These are phyloP conservation scores for Theobroma grandiflorum DNA, from an alignment of 441 rosid species.

Conservation along the genomic window DNA sequence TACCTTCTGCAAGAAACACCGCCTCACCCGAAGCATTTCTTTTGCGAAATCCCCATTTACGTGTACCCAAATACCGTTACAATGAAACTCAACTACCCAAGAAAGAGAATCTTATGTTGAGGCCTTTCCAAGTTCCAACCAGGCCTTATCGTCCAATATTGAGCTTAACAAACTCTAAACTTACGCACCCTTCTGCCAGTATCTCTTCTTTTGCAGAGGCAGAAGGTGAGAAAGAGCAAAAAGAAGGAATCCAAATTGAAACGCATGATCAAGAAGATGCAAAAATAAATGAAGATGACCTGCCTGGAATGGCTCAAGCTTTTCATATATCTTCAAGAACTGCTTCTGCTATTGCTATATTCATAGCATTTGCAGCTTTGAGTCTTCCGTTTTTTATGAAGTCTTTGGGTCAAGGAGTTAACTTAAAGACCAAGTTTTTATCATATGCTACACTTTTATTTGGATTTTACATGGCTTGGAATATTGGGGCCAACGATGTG, in stretches of 20 bases:
- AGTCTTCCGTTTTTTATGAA: slow-evolving; percentile 78
- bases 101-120: slow-evolving; percentile 41
- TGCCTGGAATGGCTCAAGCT: slow-evolving; percentile 84
- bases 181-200: slow-evolving; percentile 61
- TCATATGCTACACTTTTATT: slow-evolving; percentile 79
- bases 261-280: slow-evolving; percentile 32
- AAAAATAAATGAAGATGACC: slow-evolving; percentile 39
- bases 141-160: slow-evolving; percentile 46
- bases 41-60: slow-evolving; percentile 49
- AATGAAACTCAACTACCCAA: slow-evolving; percentile 41
- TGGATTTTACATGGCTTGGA: slow-evolving; percentile 99
- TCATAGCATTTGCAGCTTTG: slow-evolving; percentile 80
- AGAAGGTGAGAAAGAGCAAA: slow-evolving; percentile 58
- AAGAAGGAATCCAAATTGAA: slow-evolving; percentile 40
- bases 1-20: slow-evolving; percentile 66
- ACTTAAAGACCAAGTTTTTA: slow-evolving; percentile 66
- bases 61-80: slow-evolving; percentile 48
- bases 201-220: slow-evolving; percentile 75
- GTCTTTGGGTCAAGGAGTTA: slow-evolving; percentile 72
- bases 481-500: slow-evolving; percentile 98
- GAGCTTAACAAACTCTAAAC: slow-evolving; percentile 42
- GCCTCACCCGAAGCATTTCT: slow-evolving; percentile 40
- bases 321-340: slow-evolving; percentile 79
- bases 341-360: slow-evolving; percentile 70
- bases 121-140: slow-evolving; percentile 36